Evolutionary conservation across 2,329 filamentous ascomycete genomes (phyloP), one percentile per base, ranked within the genome.

Genomic region (Trichoderma sp.): DNA sequence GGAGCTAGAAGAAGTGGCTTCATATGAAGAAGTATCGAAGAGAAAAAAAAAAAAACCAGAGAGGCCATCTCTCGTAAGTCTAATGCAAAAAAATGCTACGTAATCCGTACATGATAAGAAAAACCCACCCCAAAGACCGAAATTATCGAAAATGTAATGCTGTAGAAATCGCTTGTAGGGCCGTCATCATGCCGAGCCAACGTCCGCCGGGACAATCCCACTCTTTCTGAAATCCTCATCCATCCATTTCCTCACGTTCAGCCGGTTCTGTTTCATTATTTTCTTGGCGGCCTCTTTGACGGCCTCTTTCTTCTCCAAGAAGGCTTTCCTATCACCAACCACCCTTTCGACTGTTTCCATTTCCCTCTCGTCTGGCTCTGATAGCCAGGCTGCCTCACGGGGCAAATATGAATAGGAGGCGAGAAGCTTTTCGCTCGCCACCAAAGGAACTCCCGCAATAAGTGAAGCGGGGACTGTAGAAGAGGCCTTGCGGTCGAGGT

Each of bases 231-330:
- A 68, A 53, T 68, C 66, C n/a, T 68, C 66, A 26, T 68, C 57
- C 66, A 68, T 68, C 66, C 66, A 68, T 8, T 43, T 58, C 15
- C 66, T 68, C 66, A 68, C 66, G 34, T 68, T 68, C 66, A 68
- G 15, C 36, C 66, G 55, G 30, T 68, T 68, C 20, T 68, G 55
- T n/a, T 68, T 68, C 66, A 68, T 68, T 50, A 68, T n/a, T 23
- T 30, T 50, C 32, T 68, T 17, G 26, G 66, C 66, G 13, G 66
- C 66, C 30, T 39, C 55, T 13, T 11, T 61, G 66, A 68, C 66
- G 3, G 59, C 59, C 6, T 36, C 39, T 57, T 50, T 59, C 36
- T 61, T 68, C n/a, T 68, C 55, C 55, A 50, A 20, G 13, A 61
- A 68, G 23, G 36, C 28, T 61, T 50, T 61, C 26, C 36, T 34